A percentile compares a stretch with the other conserved stretches of the same genome.
phyloP scores from a whole-genome alignment of 139 green algal species.

The Micractinium sp. region DNA sequence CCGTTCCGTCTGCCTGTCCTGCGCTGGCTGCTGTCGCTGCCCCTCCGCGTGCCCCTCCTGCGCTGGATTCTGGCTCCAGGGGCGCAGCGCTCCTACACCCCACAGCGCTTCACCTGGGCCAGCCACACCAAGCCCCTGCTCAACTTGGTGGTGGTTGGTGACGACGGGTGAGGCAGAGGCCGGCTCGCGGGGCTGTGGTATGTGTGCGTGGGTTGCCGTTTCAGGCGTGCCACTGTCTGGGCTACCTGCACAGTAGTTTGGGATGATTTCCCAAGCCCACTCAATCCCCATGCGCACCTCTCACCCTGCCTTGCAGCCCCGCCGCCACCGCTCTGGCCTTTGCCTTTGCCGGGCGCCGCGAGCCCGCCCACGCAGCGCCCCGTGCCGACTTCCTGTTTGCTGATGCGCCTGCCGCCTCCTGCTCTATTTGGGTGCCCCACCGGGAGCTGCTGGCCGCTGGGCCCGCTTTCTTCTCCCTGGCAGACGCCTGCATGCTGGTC shows the following conservation, averaged over 20 bases:
- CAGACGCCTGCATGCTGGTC: background rate
- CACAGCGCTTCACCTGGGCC: no score
- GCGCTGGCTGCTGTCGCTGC: no score
- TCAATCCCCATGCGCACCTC: background rate
- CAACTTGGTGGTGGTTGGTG: background rate
- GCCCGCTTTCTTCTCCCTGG: background rate
- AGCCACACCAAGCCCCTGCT: background rate
- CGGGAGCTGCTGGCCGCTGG: background rate
- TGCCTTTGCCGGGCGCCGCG: background rate
- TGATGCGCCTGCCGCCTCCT: background rate
- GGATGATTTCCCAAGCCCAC: background rate
- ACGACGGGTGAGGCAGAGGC: background rate
- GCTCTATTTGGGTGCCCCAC: background rate
- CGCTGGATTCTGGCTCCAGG: no score
- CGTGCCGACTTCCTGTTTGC: slow-evolving; percentile 5
- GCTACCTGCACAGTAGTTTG: background rate
- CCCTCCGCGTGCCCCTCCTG: no score
- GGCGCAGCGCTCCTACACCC: no score
- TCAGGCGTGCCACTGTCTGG: no score
- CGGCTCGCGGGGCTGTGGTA: no score
- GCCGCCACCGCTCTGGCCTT: background rate
- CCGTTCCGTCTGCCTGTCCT: no score
- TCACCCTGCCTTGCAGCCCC: background rate
- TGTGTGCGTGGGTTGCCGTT: no score
- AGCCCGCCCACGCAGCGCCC: background rate